Base-by-base conservation (phyloP, 192 early-diverging fungal genomes). In the Linnemannia zychae region DNA sequence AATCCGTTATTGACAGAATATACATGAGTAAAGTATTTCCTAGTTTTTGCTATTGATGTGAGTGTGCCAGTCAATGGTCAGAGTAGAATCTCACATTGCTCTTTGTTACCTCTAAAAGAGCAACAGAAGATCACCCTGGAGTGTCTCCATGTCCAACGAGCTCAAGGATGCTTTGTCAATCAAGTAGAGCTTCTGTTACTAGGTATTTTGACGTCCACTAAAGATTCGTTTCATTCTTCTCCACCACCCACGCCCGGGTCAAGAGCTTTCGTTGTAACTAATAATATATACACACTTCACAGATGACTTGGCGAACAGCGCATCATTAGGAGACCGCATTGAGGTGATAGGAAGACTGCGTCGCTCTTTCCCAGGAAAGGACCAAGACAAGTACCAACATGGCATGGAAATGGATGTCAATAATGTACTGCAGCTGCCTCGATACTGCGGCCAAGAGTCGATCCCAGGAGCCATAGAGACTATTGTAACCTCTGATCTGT, bases 1-100 rank as follows among this genome's bases (percentile, higher is more conserved):
- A 88, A 72, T 78, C 80, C 15, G 70, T 86, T 18, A 40, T 77
- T 24, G 87, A 88, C 28, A 48, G 87, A 70, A 77, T 86, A 2
- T 86, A 80, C 36, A 79, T 73, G 20, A 82, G 83, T 79, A 80
- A 66, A 69, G 60, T 6, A 20, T 28, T 63, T 12, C 38, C 34
- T 57, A 20, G 44, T 18, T 57, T 22, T 37, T 5, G 4, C 0
- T 20, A 57, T 13, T 22, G 15, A 31, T 49, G 22, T 31, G n/a
- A 1, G 22, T 40, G 37, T 36, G 16, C 47, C 13, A 36, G 22
- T 50, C 28, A 65, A 24, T 28, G 36, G 13, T 40, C 17, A 33
- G 22, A 20, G 33, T 37, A 15, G 67, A 28, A 24, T 36, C 40
- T 57, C 3, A 28, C 18, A 67, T 67, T 22, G 17, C 24, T n/a